These are phyloP conservation scores for Hygrocybe coccinea DNA, from an alignment of 768 basidiomycete species.

Conservation along the genomic window DNA sequence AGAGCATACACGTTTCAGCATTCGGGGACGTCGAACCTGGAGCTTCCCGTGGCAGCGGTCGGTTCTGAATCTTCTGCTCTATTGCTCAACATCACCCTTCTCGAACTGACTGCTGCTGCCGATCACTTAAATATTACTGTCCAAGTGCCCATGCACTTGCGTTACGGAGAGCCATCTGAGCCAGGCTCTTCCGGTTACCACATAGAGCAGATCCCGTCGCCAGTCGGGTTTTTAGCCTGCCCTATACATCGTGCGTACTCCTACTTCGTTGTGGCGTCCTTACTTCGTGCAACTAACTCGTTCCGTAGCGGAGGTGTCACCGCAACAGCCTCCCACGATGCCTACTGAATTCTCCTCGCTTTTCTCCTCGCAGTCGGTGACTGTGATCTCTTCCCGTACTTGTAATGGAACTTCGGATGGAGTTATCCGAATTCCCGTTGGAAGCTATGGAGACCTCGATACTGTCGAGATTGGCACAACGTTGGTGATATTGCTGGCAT, in stretches of 20 bases:
- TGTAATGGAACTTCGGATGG: slow-evolving; percentile 12
- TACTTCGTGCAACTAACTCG: background rate
- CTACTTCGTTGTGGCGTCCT: background rate
- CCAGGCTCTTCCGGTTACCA: slow-evolving; percentile 14
- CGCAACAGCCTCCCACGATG: slow-evolving; percentile 11
- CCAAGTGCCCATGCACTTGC: slow-evolving; percentile 43
- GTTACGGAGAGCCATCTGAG: slow-evolving; percentile 35
- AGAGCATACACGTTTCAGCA: slow-evolving; percentile 37
- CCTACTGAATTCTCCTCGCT: slow-evolving; percentile 13
- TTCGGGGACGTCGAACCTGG: slow-evolving; percentile 42
- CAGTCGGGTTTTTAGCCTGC: slow-evolving; percentile 38
- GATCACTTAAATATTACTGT: slow-evolving; percentile 16
- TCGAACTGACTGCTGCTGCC: background rate
- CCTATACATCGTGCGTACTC: slow-evolving; percentile 21
- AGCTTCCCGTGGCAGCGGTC: slow-evolving; percentile 42
- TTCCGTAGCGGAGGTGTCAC: background rate
- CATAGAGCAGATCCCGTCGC: slow-evolving; percentile 32
- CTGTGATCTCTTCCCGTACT: slow-evolving; percentile 18
- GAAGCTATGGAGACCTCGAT: slow-evolving; percentile 31
- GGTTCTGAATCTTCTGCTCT: slow-evolving; percentile 20
- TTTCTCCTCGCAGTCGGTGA: slow-evolving; percentile 15
- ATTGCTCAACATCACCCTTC: slow-evolving; percentile 21
- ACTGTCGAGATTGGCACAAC: slow-evolving; percentile 42
- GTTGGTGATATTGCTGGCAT: slow-evolving; percentile 35
- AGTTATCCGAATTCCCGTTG: slow-evolving; percentile 36